Percentiles rank a stretch among this genome's conserved stretches.
These are phyloP conservation scores for Coccomyxa sp. DNA, from an alignment of 139 green algal species.

Conservation along the genomic window DNA sequence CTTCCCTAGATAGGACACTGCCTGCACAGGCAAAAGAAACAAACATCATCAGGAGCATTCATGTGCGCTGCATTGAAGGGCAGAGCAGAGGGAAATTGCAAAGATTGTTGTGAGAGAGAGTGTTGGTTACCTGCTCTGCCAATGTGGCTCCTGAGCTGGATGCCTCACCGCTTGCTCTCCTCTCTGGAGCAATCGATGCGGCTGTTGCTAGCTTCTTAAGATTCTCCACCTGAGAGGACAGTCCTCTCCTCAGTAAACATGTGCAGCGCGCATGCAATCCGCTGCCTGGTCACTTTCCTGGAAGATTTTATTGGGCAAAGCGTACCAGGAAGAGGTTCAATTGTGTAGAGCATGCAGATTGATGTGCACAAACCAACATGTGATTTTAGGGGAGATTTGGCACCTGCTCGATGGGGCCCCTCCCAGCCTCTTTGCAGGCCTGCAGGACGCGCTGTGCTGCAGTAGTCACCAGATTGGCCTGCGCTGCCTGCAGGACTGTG, in stretches of 20 bases:
- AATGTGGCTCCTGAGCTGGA: background rate
- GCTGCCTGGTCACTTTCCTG: no score
- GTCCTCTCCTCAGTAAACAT: no score
- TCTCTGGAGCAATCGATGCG: background rate
- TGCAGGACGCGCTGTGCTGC: background rate
- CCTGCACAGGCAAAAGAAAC: background rate
- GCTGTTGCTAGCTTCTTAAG: background rate
- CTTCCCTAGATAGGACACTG: background rate
- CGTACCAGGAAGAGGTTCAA: no score
- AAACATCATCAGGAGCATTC: background rate
- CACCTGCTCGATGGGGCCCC: background rate
- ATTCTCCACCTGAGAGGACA: background rate
- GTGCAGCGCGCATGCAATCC: no score
- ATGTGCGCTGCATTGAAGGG: background rate
- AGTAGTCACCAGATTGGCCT: background rate
- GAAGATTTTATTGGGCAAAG: no score
- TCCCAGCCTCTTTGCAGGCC: background rate
- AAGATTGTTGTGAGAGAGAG: background rate
- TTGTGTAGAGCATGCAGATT: no score
- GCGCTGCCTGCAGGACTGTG: background rate
- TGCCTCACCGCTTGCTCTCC: no score
- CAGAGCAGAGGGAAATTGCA: background rate
- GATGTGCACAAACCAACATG: no score
- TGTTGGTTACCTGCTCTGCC: background rate
- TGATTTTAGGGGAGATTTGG: no score